A percentile compares a stretch with the other conserved stretches of the same genome.
phyloP scores from a whole-genome alignment of 495 filamentous ascomycete species.

The Xylaria grammica region DNA sequence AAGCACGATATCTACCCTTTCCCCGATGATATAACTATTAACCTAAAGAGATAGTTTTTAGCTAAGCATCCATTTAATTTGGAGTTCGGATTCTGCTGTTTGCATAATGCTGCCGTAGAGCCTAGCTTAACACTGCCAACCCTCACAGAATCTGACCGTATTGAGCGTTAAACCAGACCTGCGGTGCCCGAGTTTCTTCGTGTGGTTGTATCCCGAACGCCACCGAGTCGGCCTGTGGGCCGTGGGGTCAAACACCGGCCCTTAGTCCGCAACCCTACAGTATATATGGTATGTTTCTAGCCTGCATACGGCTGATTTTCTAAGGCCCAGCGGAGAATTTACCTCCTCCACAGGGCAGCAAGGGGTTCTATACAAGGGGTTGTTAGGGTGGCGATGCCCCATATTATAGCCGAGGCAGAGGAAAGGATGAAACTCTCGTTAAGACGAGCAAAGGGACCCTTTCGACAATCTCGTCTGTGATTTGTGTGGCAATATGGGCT shows the following conservation, averaged over 20 bases:
- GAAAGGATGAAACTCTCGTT: no score
- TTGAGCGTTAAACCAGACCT: background rate
- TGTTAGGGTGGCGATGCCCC: no score
- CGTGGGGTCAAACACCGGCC: background rate
- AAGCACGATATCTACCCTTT: background rate
- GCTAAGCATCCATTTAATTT: background rate
- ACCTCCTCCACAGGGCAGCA: background rate
- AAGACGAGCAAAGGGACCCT: background rate
- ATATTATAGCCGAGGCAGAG: no score
- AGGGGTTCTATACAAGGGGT: no score
- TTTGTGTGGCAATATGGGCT: background rate
- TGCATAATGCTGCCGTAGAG: background rate
- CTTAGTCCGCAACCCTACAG: background rate
- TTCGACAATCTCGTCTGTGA: background rate
- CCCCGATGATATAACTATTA: background rate
- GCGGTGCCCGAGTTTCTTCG: background rate
- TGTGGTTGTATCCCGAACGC: conserved; percentile 2
- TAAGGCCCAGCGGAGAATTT: background rate
- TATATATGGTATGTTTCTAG: background rate
- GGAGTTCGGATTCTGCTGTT: background rate
- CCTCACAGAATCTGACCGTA: conserved; percentile 3
- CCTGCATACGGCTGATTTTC: background rate
- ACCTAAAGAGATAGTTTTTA: background rate
- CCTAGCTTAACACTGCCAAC: background rate
- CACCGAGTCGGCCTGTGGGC: background rate